Evolutionary conservation across 306 rosid species (phyloP).

Genomic region (Clitoria ternatea): DNA sequence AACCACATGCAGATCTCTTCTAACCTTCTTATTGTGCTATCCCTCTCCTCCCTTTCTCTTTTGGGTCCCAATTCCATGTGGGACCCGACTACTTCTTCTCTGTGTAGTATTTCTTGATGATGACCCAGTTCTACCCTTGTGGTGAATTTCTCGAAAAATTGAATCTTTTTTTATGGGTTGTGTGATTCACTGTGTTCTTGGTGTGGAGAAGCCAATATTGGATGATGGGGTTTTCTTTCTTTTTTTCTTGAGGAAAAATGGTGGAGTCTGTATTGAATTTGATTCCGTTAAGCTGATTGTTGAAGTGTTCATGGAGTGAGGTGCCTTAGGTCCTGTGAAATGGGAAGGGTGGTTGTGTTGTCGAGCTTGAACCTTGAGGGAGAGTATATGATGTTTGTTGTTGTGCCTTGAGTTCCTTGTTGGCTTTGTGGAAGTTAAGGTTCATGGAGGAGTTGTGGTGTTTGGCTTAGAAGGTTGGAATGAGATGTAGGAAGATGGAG

Average conservation of each 20-base stretch:
- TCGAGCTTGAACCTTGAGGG: not conserved
- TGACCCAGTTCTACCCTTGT: conserved; percentile 19
- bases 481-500: not conserved
- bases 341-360: conserved; percentile 4
- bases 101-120: not conserved
- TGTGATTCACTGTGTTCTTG: conserved; percentile 13
- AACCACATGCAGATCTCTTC: conserved; percentile 37
- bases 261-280: not conserved
- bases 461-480: conserved; percentile 12
- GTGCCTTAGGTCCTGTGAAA: not conserved
- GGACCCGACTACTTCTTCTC: conserved; percentile 4
- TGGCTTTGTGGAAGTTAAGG: conserved; percentile 8
- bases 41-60: not conserved
- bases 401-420: not conserved
- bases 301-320: not conserved
- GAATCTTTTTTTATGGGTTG: conserved; percentile 8
- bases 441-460: not conserved
- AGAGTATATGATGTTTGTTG: not conserved
- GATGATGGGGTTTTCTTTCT: conserved; percentile 4
- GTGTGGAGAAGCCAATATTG: not conserved
- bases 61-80: conserved; percentile 10
- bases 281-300: not conserved
- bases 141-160: conserved; percentile 17
- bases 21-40: conserved; percentile 2
- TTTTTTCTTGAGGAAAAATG: not conserved